phyloP scores from a whole-genome alignment of 163 green algal genomes.

The Prototheca cutis region DNA sequence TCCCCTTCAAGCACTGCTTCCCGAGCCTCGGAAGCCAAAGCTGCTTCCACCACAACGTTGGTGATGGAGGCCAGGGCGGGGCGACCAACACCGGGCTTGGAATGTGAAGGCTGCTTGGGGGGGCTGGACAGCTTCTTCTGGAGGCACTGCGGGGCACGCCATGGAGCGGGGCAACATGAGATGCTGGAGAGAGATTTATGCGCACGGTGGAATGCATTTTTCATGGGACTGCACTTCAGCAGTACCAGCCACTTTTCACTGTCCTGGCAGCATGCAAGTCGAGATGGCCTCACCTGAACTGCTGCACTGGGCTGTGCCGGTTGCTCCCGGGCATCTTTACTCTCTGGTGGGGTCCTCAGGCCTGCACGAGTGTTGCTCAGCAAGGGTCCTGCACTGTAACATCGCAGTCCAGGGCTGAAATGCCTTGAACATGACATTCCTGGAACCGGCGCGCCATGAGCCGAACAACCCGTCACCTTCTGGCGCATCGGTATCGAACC shows the following conservation, averaged over 20 bases:
- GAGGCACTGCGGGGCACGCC: not conserved
- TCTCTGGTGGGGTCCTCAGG: not conserved
- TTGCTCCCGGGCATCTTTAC: not conserved
- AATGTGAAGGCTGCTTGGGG: too few species aligned
- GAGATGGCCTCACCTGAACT: not conserved
- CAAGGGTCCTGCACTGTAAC: too few species aligned
- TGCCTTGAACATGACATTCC: not conserved
- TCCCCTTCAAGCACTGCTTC: not conserved
- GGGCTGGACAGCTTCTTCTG: not conserved
- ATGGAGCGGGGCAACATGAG: not conserved
- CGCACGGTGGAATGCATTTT: too few species aligned
- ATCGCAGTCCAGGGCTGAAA: not conserved
- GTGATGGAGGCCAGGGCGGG: slow-evolving; percentile 9
- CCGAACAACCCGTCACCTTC: slow-evolving; percentile 11
- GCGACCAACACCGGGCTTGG: not conserved
- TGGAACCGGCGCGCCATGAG: not conserved
- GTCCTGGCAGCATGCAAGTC: not conserved
- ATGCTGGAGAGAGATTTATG: too few species aligned
- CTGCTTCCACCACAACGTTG: slow-evolving; percentile 2
- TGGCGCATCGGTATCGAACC: slow-evolving; percentile 37
- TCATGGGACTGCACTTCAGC: too few species aligned
- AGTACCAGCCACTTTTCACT: too few species aligned
- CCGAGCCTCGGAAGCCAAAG: too few species aligned
- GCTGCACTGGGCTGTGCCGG: not conserved
- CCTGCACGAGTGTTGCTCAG: too few species aligned